Evolutionary conservation across 1,139 yeast species (phyloP).

Genomic region (Hyphopichia burtonii): DNA sequence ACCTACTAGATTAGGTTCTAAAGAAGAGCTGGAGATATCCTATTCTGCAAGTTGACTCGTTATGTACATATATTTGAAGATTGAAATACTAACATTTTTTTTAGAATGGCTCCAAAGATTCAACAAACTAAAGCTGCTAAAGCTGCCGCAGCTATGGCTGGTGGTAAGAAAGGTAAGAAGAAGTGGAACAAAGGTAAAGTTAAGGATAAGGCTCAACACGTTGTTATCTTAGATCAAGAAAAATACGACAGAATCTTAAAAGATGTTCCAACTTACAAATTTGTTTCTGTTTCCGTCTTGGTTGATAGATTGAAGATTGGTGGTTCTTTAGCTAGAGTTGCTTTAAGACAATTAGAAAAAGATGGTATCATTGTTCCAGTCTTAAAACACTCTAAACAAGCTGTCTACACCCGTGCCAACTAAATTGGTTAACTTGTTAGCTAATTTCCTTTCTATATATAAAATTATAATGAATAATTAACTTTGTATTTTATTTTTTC

Average conservation of each 20-base stretch:
- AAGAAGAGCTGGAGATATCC: too few species aligned
- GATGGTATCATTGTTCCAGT: conserved; percentile 96
- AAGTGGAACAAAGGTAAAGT: conserved; percentile 99
- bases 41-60: too few species aligned
- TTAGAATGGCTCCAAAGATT: conserved; percentile 96
- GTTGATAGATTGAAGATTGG: conserved; percentile 99
- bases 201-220: conserved; percentile 99
- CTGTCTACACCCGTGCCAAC: conserved; percentile 85
- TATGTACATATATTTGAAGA: neutral
- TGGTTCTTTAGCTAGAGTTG: conserved; percentile 99
- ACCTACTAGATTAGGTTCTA: too few species aligned
- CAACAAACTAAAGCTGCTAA: conserved; percentile 99
- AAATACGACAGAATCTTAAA: conserved; percentile 98
- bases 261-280: conserved; percentile 99
- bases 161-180: conserved; percentile 99
- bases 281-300: conserved; percentile 94
- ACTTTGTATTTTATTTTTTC: neutral
- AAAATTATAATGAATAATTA: conserved; percentile 3
- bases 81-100: conserved; percentile 31
- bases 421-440: conserved; percentile 13
- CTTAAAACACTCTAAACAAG: conserved; percentile 94
- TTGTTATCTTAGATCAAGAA: conserved; percentile 96
- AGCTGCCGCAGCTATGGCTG: conserved; percentile 99
- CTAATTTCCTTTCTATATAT: conserved; percentile 9
- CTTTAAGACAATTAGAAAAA: conserved; percentile 91